Conservation (phyloP, 148 eudicot species). For the Silene conica region DNA sequence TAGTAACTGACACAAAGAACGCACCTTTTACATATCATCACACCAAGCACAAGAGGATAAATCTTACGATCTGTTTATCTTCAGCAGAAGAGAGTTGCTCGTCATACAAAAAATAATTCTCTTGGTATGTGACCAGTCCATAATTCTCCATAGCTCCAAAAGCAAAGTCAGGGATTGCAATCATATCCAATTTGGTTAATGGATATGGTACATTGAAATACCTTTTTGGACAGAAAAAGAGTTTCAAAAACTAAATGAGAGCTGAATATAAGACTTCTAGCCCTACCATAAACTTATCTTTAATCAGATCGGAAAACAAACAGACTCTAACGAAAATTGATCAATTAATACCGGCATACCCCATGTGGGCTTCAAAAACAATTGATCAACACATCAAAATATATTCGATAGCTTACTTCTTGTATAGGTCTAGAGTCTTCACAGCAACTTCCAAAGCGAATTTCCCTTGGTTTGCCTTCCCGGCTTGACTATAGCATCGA, state of each 20-base stretch:
- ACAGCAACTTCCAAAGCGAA: slow-evolving; percentile 92
- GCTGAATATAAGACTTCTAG: too few relatives aligned
- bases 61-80: slow-evolving; percentile 82
- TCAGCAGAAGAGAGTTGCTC: slow-evolving; percentile 91
- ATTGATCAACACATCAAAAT: too few relatives aligned
- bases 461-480: slow-evolving; percentile 80
- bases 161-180: slow-evolving; percentile 97
- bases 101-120: slow-evolving; percentile 81
- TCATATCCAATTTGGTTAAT: slow-evolving; percentile 88
- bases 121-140: slow-evolving; percentile 92
- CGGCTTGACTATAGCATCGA: slow-evolving; percentile 81
- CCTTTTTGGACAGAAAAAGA: slow-evolving; percentile 28
- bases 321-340: too few relatives aligned
- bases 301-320: too few relatives aligned
- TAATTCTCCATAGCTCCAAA: slow-evolving; percentile 98
- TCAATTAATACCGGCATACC: neutral
- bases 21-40: slow-evolving; percentile 3
- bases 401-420: slow-evolving; percentile 38
- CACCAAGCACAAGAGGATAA: neutral
- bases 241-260: slow-evolving; percentile 5
- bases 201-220: slow-evolving; percentile 84
- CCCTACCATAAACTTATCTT: too few relatives aligned
- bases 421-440: slow-evolving; percentile 76
- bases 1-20: neutral
- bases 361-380: neutral